Conservation (phyloP, 2,329 filamentous ascomycete genomes). For the Cercospora sesami region DNA sequence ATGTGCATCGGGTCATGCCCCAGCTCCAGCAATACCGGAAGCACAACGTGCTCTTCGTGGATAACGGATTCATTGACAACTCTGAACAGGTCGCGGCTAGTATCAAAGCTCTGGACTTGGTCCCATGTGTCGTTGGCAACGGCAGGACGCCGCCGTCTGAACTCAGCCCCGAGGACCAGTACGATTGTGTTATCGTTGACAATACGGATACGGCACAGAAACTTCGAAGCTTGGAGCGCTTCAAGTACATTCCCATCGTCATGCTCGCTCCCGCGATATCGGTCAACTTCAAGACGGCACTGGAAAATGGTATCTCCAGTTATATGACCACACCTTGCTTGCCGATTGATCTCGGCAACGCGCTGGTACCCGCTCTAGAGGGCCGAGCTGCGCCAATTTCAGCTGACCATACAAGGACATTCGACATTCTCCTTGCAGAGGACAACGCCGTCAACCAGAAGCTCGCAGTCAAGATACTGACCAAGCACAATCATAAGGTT, state of each 20-base stretch:
- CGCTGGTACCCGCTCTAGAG: conserved; percentile 92
- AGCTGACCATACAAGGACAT: conserved; percentile 90
- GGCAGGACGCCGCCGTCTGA: conserved; percentile 59
- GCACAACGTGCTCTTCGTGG: conserved; percentile 90
- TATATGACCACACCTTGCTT: conserved; percentile 98
- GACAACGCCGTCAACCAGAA: conserved; percentile 98
- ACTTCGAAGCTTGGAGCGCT: conserved; percentile 83
- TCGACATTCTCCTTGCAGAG: conserved; percentile 92
- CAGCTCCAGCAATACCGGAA: conserved; percentile 87
- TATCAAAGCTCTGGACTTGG: conserved; percentile 74
- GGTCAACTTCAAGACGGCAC: conserved; percentile 86
- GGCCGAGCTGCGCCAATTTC: conserved; percentile 87
- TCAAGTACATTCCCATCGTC: conserved; percentile 97
- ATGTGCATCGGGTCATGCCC: conserved; percentile 74
- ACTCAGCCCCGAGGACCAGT: conserved; percentile 61
- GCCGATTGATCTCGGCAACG: conserved; percentile 90
- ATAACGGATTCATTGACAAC: conserved; percentile 79
- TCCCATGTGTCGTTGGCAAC: conserved; percentile 81
- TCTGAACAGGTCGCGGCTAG: conserved; percentile 75
- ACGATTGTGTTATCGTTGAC: conserved; percentile 95
- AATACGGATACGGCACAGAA: conserved; percentile 86
- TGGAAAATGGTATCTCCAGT: conserved; percentile 95
- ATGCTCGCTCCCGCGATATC: conserved; percentile 85
- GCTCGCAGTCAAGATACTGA: conserved; percentile 91
- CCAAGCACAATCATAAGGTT: conserved; percentile 92